Evolutionary conservation across 768 basidiomycete species (phyloP).

Genomic region (Gautieria morchelliformis): DNA sequence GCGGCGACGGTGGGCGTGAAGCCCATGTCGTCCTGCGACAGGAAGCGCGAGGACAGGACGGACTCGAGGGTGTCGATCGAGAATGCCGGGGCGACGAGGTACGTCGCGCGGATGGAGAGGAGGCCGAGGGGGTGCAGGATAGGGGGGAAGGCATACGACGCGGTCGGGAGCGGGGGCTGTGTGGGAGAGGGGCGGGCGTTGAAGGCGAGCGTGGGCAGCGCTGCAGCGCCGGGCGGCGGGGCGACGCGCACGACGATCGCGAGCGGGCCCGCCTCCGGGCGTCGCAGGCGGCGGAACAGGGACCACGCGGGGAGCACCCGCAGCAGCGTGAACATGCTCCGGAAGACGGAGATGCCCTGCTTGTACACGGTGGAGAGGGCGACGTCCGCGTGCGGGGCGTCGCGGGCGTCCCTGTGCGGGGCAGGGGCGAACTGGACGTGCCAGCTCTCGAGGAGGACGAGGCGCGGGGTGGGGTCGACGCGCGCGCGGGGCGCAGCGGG

Average conservation of each 20-base stretch:
- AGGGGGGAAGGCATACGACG: slow-evolving; percentile 46
- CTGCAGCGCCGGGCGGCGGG: neutral
- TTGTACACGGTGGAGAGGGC: slow-evolving; percentile 76
- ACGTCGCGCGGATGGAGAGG: slow-evolving; percentile 51
- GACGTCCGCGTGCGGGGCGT: slow-evolving; percentile 28
- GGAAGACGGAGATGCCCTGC: slow-evolving; percentile 73
- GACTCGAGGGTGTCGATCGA: slow-evolving; percentile 71
- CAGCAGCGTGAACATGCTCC: slow-evolving; percentile 64
- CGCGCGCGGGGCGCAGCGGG: slow-evolving; percentile 45
- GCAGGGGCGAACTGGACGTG: slow-evolving; percentile 34
- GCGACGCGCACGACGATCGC: slow-evolving; percentile 38
- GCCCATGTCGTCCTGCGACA: slow-evolving; percentile 51
- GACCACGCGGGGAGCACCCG: slow-evolving; percentile 72
- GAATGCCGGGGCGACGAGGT: slow-evolving; percentile 60
- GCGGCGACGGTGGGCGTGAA: slow-evolving; percentile 67
- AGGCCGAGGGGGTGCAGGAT: slow-evolving; percentile 62
- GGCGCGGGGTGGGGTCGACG: slow-evolving; percentile 58
- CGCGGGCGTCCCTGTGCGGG: slow-evolving; percentile 9
- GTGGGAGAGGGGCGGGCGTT: neutral
- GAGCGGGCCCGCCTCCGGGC: slow-evolving; percentile 33
- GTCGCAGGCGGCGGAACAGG: slow-evolving; percentile 51
- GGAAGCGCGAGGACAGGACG: slow-evolving; percentile 61
- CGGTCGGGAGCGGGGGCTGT: neutral
- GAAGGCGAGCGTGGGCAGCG: slow-evolving; percentile 13
- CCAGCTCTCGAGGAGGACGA: slow-evolving; percentile 70